Percentiles rank a stretch among this genome's conserved stretches.
These are phyloP conservation scores for Clonostachys chloroleuca DNA, from an alignment of 2,329 filamentous ascomycete genomes.

Conservation along the genomic window DNA sequence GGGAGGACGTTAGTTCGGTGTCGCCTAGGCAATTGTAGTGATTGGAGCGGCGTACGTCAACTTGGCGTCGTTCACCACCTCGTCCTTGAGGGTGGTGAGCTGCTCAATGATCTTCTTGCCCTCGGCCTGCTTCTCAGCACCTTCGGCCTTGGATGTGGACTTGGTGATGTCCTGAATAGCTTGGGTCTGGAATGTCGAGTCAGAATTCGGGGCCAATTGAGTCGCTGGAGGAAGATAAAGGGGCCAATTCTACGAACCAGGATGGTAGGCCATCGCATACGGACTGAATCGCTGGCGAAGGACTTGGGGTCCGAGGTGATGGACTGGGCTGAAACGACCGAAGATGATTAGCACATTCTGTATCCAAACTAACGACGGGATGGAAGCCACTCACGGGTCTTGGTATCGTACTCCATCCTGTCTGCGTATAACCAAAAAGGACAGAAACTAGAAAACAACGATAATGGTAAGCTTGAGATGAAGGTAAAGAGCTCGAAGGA, in stretches of 20 bases:
- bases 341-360: background rate
- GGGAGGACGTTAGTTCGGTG: constrained; percentile 2
- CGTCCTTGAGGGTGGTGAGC: constrained; percentile 84
- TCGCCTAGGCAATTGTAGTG: background rate
- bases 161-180: constrained; percentile 94
- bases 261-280: constrained; percentile 90
- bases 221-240: too few relatives aligned
- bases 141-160: constrained; percentile 52
- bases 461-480: too few relatives aligned
- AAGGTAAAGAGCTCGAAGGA: too few relatives aligned
- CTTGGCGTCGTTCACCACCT: constrained; percentile 82
- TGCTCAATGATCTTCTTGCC: constrained; percentile 82
- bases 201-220: background rate
- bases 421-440: background rate
- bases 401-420: constrained; percentile 69
- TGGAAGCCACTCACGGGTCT: constrained; percentile 53
- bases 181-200: constrained; percentile 58
- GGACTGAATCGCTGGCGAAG: constrained; percentile 81
- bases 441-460: background rate
- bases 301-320: constrained; percentile 78
- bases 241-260: constrained; percentile 50
- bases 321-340: constrained; percentile 42
- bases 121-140: constrained; percentile 65
- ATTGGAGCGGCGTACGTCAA: constrained; percentile 54
- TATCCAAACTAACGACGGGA: background rate